Conservation (phyloP, 345 rosid species). For the Eutrema yunnanense region DNA sequence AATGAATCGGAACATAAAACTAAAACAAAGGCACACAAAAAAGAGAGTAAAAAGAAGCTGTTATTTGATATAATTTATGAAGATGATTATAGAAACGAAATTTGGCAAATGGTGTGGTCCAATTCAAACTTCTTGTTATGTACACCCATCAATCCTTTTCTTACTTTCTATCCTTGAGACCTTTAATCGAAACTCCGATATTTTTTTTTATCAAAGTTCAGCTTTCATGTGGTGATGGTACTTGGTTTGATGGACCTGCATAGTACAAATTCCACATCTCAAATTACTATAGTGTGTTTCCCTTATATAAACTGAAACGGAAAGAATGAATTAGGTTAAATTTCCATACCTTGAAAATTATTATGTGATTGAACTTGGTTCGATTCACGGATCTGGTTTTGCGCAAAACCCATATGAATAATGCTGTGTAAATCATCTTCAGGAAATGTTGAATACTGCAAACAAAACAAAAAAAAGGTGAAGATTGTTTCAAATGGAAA, state of each 20-base stretch:
- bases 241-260: conserved; percentile 51
- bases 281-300: background rate
- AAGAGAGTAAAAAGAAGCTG: background rate
- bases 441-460: conserved; percentile 47
- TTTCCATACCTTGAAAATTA: conserved; percentile 35
- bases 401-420: conserved; percentile 71
- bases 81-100: conserved; percentile 5
- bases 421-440: conserved; percentile 75
- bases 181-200: background rate
- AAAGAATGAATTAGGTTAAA: background rate
- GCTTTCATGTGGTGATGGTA: conserved; percentile 43
- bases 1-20: background rate
- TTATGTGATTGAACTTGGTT: conserved; percentile 18
- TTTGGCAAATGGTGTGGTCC: conserved; percentile 27
- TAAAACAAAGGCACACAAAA: background rate
- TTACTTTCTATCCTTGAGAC: conserved; percentile 25
- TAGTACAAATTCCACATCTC: conserved; percentile 10
- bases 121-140: conserved; percentile 35
- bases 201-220: conserved; percentile 36
- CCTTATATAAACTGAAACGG: background rate
- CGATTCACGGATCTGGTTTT: conserved; percentile 34
- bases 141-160: conserved; percentile 42
- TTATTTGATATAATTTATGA: background rate
- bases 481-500: background rate
- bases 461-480: background rate